phyloP scores from a whole-genome alignment of 129 eudicot genomes.

The Scalesia atractyloides region DNA sequence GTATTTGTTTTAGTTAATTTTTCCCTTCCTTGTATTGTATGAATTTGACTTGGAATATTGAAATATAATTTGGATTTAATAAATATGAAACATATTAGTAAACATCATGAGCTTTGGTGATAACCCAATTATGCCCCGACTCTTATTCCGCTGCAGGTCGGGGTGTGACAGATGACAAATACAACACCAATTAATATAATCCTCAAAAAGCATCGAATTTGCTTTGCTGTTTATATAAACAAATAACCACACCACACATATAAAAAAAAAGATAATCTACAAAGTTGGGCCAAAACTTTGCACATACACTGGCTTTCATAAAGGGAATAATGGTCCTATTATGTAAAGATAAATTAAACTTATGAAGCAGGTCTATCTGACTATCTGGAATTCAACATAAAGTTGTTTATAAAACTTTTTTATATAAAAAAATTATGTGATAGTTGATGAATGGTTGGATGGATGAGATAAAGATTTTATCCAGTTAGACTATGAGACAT shows the following conservation, averaged over 20 bases:
- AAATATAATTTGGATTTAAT: too few relatives aligned
- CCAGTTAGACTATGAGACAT: constrained; percentile 19
- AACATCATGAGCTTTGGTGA: too few relatives aligned
- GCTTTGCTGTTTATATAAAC: constrained; percentile 28
- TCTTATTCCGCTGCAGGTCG: too few relatives aligned
- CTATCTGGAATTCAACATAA: constrained; percentile 38
- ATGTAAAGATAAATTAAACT: constrained; percentile 22
- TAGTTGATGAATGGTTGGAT: constrained; percentile 21
- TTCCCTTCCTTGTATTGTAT: too few relatives aligned
- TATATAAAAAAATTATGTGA: constrained; percentile 4
- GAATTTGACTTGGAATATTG: too few relatives aligned
- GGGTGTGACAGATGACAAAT: constrained; percentile 27
- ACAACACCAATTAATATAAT: constrained; percentile 25
- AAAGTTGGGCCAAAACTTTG: constrained; percentile 23
- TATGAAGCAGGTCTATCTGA: constrained; percentile 36
- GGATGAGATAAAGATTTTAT: constrained; percentile 25
- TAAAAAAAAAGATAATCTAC: constrained; percentile 23
- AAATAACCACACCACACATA: constrained; percentile 17
- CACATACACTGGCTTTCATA: constrained; percentile 17
- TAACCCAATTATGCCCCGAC: too few relatives aligned
- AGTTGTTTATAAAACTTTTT: constrained; percentile 13
- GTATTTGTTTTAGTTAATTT: too few relatives aligned
- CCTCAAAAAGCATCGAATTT: constrained; percentile 34
- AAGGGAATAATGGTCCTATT: constrained; percentile 36
- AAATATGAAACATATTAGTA: too few relatives aligned